Evolutionary conservation across 106 monocot species (phyloP).

Genomic region (Allium sativum): DNA sequence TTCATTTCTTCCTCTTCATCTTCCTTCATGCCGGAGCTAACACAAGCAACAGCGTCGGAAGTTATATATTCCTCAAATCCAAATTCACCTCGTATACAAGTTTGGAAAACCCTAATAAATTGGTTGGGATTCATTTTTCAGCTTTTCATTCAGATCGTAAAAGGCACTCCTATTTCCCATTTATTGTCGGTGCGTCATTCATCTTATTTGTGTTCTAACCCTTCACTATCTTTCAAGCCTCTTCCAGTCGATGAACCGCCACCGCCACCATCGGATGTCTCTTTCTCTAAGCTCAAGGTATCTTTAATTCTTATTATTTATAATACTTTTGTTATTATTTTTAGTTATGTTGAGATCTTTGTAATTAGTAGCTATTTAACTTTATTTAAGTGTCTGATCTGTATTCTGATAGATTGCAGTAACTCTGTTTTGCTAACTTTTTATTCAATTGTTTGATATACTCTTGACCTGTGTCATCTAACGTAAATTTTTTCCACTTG

Average conservation of each 20-base stretch:
- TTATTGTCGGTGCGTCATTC: slow-evolving; percentile 16
- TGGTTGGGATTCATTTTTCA: slow-evolving; percentile 27
- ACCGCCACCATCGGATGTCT: slow-evolving; percentile 1
- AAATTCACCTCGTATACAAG: slow-evolving; percentile 10
- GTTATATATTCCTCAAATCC: slow-evolving; percentile 6
- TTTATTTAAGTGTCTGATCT: too few relatives aligned
- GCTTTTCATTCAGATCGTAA: slow-evolving; percentile 28
- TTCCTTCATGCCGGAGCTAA: slow-evolving; percentile 21
- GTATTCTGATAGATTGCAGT: too few relatives aligned
- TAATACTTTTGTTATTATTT: too few relatives aligned
- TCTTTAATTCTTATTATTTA: too few relatives aligned
- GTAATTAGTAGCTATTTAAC: too few relatives aligned
- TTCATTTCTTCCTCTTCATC: neutral
- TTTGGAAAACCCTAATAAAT: slow-evolving; percentile 26
- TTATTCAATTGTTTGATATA: too few relatives aligned
- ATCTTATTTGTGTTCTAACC: slow-evolving; percentile 5
- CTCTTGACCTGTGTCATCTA: too few relatives aligned
- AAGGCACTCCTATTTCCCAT: slow-evolving; percentile 21
- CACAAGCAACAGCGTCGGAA: slow-evolving; percentile 1
- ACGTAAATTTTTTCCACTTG: too few relatives aligned
- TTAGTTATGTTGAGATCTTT: too few relatives aligned
- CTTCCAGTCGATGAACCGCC: slow-evolving; percentile 17
- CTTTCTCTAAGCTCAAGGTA: slow-evolving; percentile 12
- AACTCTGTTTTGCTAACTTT: too few relatives aligned
- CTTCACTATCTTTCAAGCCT: slow-evolving; percentile 19